Percentiles rank a stretch among this genome's conserved stretches.
Evolutionary conservation across 2,329 filamentous ascomycete genomes (phyloP).

Genomic region (Hymenoscyphus albidus): DNA sequence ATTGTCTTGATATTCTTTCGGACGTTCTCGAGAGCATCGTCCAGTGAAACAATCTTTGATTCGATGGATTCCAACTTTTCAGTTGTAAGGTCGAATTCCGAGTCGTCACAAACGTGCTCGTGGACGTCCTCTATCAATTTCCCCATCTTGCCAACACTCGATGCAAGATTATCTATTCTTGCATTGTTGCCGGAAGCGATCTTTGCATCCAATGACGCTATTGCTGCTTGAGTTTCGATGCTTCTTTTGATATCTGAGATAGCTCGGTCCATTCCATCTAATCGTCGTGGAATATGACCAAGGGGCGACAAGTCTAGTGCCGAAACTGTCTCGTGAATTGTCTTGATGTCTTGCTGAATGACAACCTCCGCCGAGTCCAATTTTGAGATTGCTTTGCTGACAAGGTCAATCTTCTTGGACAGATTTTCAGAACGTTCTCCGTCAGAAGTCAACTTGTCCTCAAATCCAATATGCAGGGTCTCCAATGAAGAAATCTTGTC

Average conservation of each 20-base stretch:
- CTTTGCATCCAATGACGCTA: constrained; percentile 26
- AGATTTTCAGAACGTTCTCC: constrained; percentile 12
- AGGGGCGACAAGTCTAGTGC: constrained; percentile 20
- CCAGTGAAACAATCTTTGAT: constrained; percentile 15
- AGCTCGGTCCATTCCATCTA: constrained; percentile 23
- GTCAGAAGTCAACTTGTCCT: constrained; percentile 16
- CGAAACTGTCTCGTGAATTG: constrained; percentile 20
- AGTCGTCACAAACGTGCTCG: constrained; percentile 13
- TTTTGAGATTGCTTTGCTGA: constrained; percentile 18
- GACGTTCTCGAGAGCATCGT: constrained; percentile 16
- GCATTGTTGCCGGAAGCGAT: constrained; percentile 21
- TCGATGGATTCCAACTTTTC: constrained; percentile 20
- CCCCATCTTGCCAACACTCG: constrained; percentile 19
- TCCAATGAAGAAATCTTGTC: constrained; percentile 20
- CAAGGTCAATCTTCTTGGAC: constrained; percentile 14
- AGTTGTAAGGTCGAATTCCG: constrained; percentile 4
- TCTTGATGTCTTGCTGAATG: constrained; percentile 18
- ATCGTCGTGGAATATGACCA: constrained; percentile 14
- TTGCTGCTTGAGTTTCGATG: constrained; percentile 18
- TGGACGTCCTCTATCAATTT: constrained; percentile 18
- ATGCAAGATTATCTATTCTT: constrained; percentile 19
- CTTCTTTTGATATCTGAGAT: constrained; percentile 21
- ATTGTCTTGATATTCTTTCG: constrained; percentile 15
- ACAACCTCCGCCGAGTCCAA: constrained; percentile 19
- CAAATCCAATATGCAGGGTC: constrained; percentile 16